phyloP scores from a whole-genome alignment of 1,139 yeast genomes.

The Hansenula sp. region DNA sequence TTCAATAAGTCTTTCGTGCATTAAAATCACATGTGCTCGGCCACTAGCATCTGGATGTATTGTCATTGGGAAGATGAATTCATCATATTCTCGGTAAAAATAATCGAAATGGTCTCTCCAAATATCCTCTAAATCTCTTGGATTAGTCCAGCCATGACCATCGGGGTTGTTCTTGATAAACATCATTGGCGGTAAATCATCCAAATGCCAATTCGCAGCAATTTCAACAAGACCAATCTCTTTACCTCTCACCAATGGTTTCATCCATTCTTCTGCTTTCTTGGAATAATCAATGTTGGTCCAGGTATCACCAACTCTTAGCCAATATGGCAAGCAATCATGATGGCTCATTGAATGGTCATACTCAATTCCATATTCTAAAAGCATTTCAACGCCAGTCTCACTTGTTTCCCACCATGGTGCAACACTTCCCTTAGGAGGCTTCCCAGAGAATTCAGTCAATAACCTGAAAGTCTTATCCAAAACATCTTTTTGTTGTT shows the following conservation, averaged over 20 bases:
- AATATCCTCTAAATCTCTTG: conserved; percentile 30
- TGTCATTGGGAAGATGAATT: conserved; percentile 30
- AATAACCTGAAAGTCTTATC: conserved; percentile 27
- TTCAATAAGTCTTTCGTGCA: conserved; percentile 31
- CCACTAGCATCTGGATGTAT: conserved; percentile 31
- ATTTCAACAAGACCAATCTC: conserved; percentile 30
- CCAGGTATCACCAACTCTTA: conserved; percentile 30
- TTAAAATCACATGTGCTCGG: conserved; percentile 27
- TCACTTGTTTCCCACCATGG: conserved; percentile 33
- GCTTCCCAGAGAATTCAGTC: conserved; percentile 28
- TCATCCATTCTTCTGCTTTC: conserved; percentile 30
- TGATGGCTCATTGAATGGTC: conserved; percentile 30
- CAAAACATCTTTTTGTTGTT: conserved; percentile 28
- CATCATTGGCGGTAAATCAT: conserved; percentile 29
- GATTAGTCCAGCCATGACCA: conserved; percentile 28
- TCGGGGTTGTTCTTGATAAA: conserved; percentile 27
- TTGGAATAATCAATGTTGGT: conserved; percentile 29
- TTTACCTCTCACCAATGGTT: conserved; percentile 26
- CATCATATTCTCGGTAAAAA: conserved; percentile 30
- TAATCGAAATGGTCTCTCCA: conserved; percentile 31
- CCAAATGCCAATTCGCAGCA: conserved; percentile 30
- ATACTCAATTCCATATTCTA: conserved; percentile 29
- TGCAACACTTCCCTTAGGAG: conserved; percentile 30
- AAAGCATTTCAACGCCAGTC: conserved; percentile 28
- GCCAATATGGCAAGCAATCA: conserved; percentile 31